Evolutionary conservation across 176 grass and related monocot species (phyloP), one percentile per base, ranked within the genome.

Genomic region (Tillandsia leiboldiana): DNA sequence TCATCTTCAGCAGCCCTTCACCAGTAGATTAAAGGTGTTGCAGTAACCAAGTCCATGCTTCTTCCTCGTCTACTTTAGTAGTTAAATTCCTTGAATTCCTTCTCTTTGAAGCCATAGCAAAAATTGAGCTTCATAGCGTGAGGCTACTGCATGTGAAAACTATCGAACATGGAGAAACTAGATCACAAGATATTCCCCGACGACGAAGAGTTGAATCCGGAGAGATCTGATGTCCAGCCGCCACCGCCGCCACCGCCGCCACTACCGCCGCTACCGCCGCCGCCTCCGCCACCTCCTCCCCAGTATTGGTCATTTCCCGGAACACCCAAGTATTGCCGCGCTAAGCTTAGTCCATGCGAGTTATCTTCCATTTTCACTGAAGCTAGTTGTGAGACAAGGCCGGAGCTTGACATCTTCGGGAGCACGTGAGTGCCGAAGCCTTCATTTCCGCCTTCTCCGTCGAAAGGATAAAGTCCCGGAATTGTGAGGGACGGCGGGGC

Each of bases 291-390:
- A 8, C 75, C 75, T 49, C 70, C 48, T 7, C 49, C 62, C 81
- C 92, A 96, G 79, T 87, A 92, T 42, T 89, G 87, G 49, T 97
- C 89, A 52, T 92, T 81, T 51, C 77, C 83, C 27, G 72, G 67
- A 76, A 63, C 73, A 53, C 63, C 71, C 58, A 79, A 53, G 58
- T 74, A 84, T 5, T 72, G 65, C 57, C 79, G 59, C 10, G 24
- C 70, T 27, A 75, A 79, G 78, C 49, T 72, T 63, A 58, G 50
- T 52, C 64, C 64, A 10, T 17, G 70, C 13, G 57, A 29, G 48
- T 53, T 67, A 49, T 83, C 95, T 65, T 99, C 94, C 95, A 94
- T 99, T 79, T 99, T 99, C 70, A 99, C 80, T 6, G 94, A 88
- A 2, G 93, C 89, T 22, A 97, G 87, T 74, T 97, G 89, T 20